phyloP scores from a whole-genome alignment of 345 rosid genomes.

The Kernera saxatilis region DNA sequence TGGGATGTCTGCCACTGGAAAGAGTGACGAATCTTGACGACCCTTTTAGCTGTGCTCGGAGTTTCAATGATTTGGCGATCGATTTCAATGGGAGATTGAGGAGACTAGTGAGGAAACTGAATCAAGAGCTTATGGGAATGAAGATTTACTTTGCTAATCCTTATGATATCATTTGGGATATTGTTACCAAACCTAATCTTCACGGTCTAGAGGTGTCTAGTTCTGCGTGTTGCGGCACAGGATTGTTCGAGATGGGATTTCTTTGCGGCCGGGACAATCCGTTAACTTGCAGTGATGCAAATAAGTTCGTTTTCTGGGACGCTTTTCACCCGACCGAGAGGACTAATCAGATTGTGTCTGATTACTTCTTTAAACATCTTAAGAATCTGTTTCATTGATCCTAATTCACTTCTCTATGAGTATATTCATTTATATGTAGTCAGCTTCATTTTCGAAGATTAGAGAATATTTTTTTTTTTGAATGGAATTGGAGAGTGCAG shows the following conservation, averaged over 20 bases:
- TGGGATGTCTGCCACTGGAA: constrained; percentile 61
- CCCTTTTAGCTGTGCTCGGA: constrained; percentile 30
- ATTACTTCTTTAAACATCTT: constrained; percentile 20
- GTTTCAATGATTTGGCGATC: constrained; percentile 39
- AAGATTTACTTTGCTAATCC: constrained; percentile 40
- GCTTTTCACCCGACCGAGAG: constrained; percentile 33
- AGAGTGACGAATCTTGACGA: constrained; percentile 38
- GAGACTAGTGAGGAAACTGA: constrained; percentile 28
- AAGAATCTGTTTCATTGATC: constrained; percentile 25
- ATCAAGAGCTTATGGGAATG: constrained; percentile 39
- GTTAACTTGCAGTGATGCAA: constrained; percentile 55
- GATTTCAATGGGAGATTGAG: constrained; percentile 52
- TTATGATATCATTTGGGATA: constrained; percentile 35
- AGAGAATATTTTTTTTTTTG: not conserved
- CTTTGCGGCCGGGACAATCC: constrained; percentile 37
- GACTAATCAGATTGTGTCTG: constrained; percentile 32
- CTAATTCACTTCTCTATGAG: not conserved
- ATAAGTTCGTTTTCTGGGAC: constrained; percentile 47
- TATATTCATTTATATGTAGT: not conserved
- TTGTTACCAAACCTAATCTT: constrained; percentile 35
- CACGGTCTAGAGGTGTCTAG: constrained; percentile 52
- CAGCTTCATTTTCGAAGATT: constrained; percentile 4
- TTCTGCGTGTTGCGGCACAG: constrained; percentile 58
- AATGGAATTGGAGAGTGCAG: not conserved
- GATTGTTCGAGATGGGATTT: constrained; percentile 62